phyloP scores from a whole-genome alignment of 2,329 filamentous ascomycete species.

The Penicillium sp. region DNA sequence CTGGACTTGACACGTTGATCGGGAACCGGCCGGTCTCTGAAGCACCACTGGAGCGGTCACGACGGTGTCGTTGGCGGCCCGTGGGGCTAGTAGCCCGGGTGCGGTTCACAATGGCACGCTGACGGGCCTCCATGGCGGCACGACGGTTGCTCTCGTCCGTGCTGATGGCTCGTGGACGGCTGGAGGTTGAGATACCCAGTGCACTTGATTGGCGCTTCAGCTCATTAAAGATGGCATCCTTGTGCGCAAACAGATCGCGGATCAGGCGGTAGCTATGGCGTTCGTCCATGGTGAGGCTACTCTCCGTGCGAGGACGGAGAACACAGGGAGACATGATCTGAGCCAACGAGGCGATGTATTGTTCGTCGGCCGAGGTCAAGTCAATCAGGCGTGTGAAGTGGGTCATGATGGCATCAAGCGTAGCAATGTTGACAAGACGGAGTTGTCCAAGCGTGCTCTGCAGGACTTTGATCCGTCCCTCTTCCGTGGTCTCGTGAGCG shows the following conservation, averaged over 20 bases:
- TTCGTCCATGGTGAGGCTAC: slow-evolving; percentile 89
- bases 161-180: slow-evolving; percentile 76
- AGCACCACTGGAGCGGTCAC: slow-evolving; percentile 69
- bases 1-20: slow-evolving; percentile 63
- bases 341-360: slow-evolving; percentile 71
- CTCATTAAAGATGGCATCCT: slow-evolving; percentile 91
- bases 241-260: slow-evolving; percentile 86
- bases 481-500: slow-evolving; percentile 68
- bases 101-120: slow-evolving; percentile 68
- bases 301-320: slow-evolving; percentile 79
- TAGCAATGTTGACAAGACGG: slow-evolving; percentile 93
- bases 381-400: slow-evolving; percentile 97
- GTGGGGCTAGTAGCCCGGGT: slow-evolving; percentile 69
- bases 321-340: slow-evolving; percentile 76
- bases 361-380: slow-evolving; percentile 89
- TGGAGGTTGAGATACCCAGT: slow-evolving; percentile 48
- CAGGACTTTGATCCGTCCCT: slow-evolving; percentile 78
- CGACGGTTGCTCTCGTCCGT: slow-evolving; percentile 94
- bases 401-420: slow-evolving; percentile 95
- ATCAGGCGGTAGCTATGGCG: slow-evolving; percentile 86
- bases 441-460: slow-evolving; percentile 95
- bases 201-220: slow-evolving; percentile 67
- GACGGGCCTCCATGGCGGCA: slow-evolving; percentile 88
- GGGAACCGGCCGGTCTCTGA: slow-evolving; percentile 81
- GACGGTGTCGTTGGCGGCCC: slow-evolving; percentile 57